Evolutionary conservation across 2,329 filamentous ascomycete species (phyloP).

Genomic region (Pseudocercospora pini-densiflorae): DNA sequence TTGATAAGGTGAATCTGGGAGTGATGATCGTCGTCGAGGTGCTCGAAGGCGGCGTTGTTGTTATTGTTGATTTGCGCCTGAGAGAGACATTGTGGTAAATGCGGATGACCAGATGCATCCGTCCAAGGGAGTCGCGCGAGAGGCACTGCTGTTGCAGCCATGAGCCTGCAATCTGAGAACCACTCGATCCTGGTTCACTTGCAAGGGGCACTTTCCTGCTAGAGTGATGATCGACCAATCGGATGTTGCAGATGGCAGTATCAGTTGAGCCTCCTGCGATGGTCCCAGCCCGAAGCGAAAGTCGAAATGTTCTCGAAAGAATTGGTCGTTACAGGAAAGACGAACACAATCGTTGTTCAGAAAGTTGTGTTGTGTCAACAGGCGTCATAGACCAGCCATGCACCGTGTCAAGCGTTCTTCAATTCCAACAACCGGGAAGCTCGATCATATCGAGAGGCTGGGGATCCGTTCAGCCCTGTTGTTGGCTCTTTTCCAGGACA

Average conservation of each 20-base stretch:
- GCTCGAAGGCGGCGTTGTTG: conserved; percentile 1
- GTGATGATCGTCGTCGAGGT: conserved; percentile 5
- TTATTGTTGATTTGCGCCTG: conserved; percentile 3
- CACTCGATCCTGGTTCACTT: conserved; percentile 5
- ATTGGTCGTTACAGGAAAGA: not conserved
- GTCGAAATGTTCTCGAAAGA: conserved; percentile 3
- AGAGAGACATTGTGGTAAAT: conserved; percentile 1
- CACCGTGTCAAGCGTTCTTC: not conserved
- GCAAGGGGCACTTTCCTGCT: conserved; percentile 1
- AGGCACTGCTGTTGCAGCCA: not conserved
- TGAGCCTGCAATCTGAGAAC: conserved; percentile 2
- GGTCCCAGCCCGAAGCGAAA: not conserved
- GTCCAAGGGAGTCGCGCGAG: conserved; percentile 10
- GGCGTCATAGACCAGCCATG: conserved; percentile 17
- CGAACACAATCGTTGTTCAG: not conserved
- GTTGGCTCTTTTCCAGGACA: conserved; percentile 3
- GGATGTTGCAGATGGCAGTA: not conserved
- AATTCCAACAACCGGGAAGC: conserved; percentile 15
- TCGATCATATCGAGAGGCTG: conserved; percentile 4
- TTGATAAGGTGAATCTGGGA: conserved; percentile 7
- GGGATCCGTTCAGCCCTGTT: conserved; percentile 2
- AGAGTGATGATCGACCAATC: not conserved
- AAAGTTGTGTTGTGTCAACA: not conserved
- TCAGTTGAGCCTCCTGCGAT: not conserved
- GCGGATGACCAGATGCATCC: not conserved